Evolutionary conservation across 192 early-diverging fungal genomes (phyloP).

Genomic region (Podila epigama): DNA sequence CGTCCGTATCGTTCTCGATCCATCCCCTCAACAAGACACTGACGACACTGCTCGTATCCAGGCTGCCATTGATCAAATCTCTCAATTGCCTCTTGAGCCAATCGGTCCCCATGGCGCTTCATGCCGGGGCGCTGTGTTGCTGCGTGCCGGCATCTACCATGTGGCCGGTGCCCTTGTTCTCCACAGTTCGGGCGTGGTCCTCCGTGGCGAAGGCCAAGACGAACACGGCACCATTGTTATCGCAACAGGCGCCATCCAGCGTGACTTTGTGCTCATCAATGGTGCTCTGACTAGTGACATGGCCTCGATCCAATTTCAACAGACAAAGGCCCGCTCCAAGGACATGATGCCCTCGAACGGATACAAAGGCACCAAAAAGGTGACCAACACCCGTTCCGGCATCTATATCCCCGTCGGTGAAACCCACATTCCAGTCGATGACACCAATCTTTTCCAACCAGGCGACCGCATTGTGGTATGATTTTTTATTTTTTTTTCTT

Average conservation of each 20-base stretch:
- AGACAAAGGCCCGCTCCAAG: neutral
- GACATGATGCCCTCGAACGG: constrained; percentile 21
- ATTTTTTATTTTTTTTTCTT: neutral
- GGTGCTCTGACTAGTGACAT: constrained; percentile 6
- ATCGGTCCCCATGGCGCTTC: neutral
- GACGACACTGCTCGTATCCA: constrained; percentile 18
- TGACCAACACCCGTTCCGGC: neutral
- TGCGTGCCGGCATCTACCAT: constrained; percentile 12
- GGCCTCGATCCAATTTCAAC: neutral
- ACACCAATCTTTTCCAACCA: neutral
- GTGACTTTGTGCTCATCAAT: constrained; percentile 16
- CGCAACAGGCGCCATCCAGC: constrained; percentile 11
- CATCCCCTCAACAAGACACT: neutral
- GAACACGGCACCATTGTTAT: constrained; percentile 9
- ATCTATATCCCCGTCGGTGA: constrained; percentile 16
- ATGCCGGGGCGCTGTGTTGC: constrained; percentile 5
- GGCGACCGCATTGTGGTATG: constrained; percentile 14
- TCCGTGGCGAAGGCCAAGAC: constrained; percentile 17
- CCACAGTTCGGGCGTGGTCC: constrained; percentile 4
- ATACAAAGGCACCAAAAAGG: neutral
- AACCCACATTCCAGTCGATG: constrained; percentile 6
- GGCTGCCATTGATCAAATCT: constrained; percentile 14
- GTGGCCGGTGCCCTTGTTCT: constrained; percentile 6
- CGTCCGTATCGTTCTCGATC: constrained; percentile 7
- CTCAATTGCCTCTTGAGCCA: neutral